phyloP scores from a whole-genome alignment of 768 basidiomycete genomes.

The Russula emetica region DNA sequence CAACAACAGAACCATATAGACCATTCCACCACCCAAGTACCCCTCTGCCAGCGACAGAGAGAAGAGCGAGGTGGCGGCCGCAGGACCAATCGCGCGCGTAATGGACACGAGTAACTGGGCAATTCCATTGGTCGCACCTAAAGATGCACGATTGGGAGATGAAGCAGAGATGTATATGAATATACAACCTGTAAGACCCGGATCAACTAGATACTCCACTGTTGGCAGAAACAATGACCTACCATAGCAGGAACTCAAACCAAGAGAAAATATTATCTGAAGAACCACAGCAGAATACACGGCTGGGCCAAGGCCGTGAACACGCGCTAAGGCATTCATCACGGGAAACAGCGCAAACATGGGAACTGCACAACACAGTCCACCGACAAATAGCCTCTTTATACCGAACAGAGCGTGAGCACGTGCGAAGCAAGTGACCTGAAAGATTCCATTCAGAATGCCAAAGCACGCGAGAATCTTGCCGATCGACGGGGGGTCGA shows the following conservation, averaged over 20 bases:
- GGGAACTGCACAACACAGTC: slow-evolving; percentile 49
- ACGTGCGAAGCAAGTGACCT: slow-evolving; percentile 62
- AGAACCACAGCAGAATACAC: slow-evolving; percentile 51
- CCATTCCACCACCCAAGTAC: slow-evolving; percentile 52
- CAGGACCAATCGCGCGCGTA: slow-evolving; percentile 50
- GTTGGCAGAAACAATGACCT: slow-evolving; percentile 28
- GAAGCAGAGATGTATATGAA: slow-evolving; percentile 68
- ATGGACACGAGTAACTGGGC: slow-evolving; percentile 40
- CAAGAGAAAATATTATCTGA: slow-evolving; percentile 47
- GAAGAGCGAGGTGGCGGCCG: slow-evolving; percentile 58
- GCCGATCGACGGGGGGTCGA: slow-evolving; percentile 64
- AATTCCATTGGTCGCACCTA: slow-evolving; percentile 68
- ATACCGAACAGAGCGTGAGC: slow-evolving; percentile 61
- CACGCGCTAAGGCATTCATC: slow-evolving; percentile 52
- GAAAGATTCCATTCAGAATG: slow-evolving; percentile 58
- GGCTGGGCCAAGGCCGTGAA: slow-evolving; percentile 41
- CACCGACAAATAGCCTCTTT: slow-evolving; percentile 52
- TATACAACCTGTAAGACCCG: slow-evolving; percentile 48
- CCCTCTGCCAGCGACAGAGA: slow-evolving; percentile 52
- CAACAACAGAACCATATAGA: slow-evolving; percentile 42
- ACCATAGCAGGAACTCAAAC: slow-evolving; percentile 56
- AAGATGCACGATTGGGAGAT: slow-evolving; percentile 59
- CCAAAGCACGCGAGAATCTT: slow-evolving; percentile 59
- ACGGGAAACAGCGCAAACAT: slow-evolving; percentile 57
- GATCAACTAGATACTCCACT: background rate